These are phyloP conservation scores for Lachancea lanzarotensis DNA, from an alignment of 805 yeast genomes.

Conservation along the genomic window DNA sequence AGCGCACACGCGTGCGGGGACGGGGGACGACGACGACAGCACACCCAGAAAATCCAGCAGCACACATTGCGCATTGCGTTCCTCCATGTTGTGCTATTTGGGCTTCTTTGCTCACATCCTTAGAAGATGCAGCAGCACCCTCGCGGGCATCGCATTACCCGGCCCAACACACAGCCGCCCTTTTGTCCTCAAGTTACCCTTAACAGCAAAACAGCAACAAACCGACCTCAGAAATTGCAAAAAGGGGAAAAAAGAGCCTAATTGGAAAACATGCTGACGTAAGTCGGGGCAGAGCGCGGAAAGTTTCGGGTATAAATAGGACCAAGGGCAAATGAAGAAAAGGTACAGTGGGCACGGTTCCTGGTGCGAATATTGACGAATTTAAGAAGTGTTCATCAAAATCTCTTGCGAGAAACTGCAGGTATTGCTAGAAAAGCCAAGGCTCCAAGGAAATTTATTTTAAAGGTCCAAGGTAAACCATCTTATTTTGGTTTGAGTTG, in stretches of 20 bases:
- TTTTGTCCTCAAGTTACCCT: conserved; percentile 1
- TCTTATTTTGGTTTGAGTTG: too few relatives aligned
- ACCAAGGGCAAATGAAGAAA: not conserved
- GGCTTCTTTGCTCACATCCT: not conserved
- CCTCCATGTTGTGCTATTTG: too few relatives aligned
- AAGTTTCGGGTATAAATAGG: conserved; percentile 2
- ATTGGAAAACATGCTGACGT: not conserved
- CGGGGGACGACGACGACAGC: too few relatives aligned
- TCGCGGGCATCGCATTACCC: not conserved
- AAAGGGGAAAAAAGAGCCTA: not conserved
- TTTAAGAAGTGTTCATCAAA: too few relatives aligned
- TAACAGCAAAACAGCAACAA: conserved; percentile 1
- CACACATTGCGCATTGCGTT: too few relatives aligned
- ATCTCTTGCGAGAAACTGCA: too few relatives aligned
- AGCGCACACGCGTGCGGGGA: too few relatives aligned
- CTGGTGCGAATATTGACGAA: too few relatives aligned
- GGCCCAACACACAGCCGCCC: not conserved
- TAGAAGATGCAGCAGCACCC: not conserved
- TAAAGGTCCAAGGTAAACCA: too few relatives aligned
- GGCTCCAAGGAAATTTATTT: too few relatives aligned
- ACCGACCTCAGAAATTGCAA: not conserved
- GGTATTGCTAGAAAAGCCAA: too few relatives aligned
- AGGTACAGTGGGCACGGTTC: not conserved
- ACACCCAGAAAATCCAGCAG: too few relatives aligned
- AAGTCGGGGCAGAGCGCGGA: not conserved